Conservation (phyloP, 2,329 filamentous ascomycete species). For the Diaporthe velutina region DNA sequence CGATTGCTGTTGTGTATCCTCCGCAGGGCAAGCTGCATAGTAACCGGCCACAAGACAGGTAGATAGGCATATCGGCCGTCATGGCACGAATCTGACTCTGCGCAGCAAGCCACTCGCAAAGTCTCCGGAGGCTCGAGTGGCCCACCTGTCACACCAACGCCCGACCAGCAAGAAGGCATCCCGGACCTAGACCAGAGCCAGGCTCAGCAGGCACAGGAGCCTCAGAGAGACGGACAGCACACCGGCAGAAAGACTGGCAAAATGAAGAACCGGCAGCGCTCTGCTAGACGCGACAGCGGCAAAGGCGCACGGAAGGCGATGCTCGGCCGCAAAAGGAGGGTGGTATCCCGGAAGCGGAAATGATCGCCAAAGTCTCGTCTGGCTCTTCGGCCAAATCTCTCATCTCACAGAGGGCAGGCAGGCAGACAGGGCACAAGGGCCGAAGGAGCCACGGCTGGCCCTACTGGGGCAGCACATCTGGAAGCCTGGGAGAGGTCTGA, state of each 20-base stretch:
- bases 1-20: slow-evolving; percentile 11
- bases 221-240: slow-evolving; percentile 1
- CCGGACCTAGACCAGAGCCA: background rate
- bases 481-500: slow-evolving; percentile 1
- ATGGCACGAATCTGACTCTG: slow-evolving; percentile 5
- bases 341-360: slow-evolving; percentile 30
- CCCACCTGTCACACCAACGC: slow-evolving; percentile 16
- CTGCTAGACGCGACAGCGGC: slow-evolving; percentile 1
- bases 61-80: background rate
- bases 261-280: background rate
- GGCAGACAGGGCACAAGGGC: background rate
- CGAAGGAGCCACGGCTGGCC: background rate
- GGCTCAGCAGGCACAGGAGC: background rate
- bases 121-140: slow-evolving; percentile 14
- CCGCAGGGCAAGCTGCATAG: slow-evolving; percentile 32
- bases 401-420: background rate
- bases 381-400: slow-evolving; percentile 24
- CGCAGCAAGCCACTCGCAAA: slow-evolving; percentile 20
- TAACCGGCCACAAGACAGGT: slow-evolving; percentile 12
- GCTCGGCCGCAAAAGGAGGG: slow-evolving; percentile 30
- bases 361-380: slow-evolving; percentile 15
- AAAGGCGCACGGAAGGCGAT: slow-evolving; percentile 24
- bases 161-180: slow-evolving; percentile 17
- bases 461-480: background rate
- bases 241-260: background rate